A percentile compares a stretch with the other conserved stretches of the same genome.
These are phyloP conservation scores for Dissophora globulifera DNA, from an alignment of 192 early-diverging fungal species.

Conservation along the genomic window DNA sequence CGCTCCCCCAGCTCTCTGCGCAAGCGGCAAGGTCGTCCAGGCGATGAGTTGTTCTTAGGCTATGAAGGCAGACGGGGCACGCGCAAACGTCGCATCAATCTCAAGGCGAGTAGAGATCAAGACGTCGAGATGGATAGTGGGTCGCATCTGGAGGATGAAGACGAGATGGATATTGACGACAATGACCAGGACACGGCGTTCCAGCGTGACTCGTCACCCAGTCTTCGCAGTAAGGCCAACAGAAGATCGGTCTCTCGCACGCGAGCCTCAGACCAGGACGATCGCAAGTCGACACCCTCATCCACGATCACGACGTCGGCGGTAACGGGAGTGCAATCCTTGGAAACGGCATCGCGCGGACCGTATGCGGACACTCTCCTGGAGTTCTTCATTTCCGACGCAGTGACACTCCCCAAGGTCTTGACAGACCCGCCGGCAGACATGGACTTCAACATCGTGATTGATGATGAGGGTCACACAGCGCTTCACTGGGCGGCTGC, in stretches of 20 bases:
- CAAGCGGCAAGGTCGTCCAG: slow-evolving; percentile 23
- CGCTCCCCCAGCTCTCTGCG: slow-evolving; percentile 7
- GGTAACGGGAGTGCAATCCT: neutral
- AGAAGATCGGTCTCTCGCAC: slow-evolving; percentile 18
- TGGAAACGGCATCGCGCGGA: neutral
- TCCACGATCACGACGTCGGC: slow-evolving; percentile 26
- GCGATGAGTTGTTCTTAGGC: slow-evolving; percentile 39
- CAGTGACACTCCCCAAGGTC: slow-evolving; percentile 60
- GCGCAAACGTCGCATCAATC: slow-evolving; percentile 6
- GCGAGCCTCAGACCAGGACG: slow-evolving; percentile 30
- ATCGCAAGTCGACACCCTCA: slow-evolving; percentile 25
- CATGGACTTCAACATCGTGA: slow-evolving; percentile 82
- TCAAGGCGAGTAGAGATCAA: neutral
- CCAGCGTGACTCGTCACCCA: slow-evolving; percentile 18
- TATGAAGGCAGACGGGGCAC: neutral
- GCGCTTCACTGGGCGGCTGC: slow-evolving; percentile 97
- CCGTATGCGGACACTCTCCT: slow-evolving; percentile 42
- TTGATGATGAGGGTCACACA: slow-evolving; percentile 97
- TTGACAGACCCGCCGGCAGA: slow-evolving; percentile 66
- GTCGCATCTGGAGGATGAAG: slow-evolving; percentile 20
- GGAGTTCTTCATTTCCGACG: slow-evolving; percentile 57
- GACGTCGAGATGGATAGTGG: slow-evolving; percentile 22
- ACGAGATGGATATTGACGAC: slow-evolving; percentile 9
- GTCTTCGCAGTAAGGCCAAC: slow-evolving; percentile 12
- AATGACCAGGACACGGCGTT: neutral